Evolutionary conservation across 2,329 filamentous ascomycete species (phyloP), one percentile per base, ranked within the genome.

Genomic region (Cladophialophora chaetospira): DNA sequence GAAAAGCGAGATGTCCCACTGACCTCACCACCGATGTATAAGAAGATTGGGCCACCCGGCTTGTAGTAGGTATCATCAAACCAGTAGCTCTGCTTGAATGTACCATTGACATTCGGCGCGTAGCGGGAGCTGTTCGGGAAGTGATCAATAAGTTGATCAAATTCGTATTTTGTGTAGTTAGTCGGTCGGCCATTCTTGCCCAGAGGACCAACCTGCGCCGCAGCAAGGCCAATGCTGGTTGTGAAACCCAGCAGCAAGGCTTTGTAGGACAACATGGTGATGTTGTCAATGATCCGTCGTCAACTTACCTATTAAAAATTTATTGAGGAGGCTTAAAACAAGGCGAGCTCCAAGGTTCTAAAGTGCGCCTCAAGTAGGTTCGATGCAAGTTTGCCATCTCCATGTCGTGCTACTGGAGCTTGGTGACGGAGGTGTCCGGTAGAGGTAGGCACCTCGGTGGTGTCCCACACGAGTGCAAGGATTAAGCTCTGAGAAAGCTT

Each of bases 41-140:
- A 77, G 58, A 77, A 76, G 0, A 81, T 72, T 1, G 79, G 81
- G 0, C 80, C 80, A 15, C 81, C 80, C 10, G 79, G 72, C 60
- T 79, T 75, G 65, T 82, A 83, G 66, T 82, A 81, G 0, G 75
- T 75, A 4, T 73, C 71, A 60, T 80, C 80, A 43, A 82, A 79
- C 64, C 79, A 82, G 65, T 81, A 84, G 44, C 79, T 75, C 66
- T 83, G 80, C 47, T 73, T 73, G 65, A 82, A 83, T 1, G 79
- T 83, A 15, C 71, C 77, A 55, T 56, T 62, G 10, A 52, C 57
- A 31, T 57, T 55, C n/a, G 62, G 60, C n/a, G 55, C 55, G 52
- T 62, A 64, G 10, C 62, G 54, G 9, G 58, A 25, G 53, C 58
- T 62, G 19, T 53, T 47, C 29, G 28, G 61, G 31, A 63, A 65